phyloP scores from a whole-genome alignment of 2,329 filamentous ascomycete genomes.

The Epicoccum nigrum region DNA sequence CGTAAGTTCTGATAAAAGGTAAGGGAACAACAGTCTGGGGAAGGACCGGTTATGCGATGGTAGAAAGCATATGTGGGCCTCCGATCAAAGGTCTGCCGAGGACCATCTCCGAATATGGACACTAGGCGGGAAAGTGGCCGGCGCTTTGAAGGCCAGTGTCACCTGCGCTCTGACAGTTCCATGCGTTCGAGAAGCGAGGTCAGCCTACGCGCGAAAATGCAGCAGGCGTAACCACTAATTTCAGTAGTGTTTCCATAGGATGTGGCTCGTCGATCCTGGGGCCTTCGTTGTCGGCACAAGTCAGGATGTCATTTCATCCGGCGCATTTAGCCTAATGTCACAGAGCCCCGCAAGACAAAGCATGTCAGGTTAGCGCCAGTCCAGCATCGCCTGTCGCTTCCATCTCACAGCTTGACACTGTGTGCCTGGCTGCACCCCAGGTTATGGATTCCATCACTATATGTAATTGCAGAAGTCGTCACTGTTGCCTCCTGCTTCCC shows the following conservation, averaged over 20 bases:
- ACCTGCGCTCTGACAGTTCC: conserved; percentile 47
- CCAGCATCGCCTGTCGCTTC: conserved; percentile 8
- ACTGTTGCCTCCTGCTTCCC: conserved; percentile 17
- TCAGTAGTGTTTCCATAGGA: conserved; percentile 22
- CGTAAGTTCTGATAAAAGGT: conserved; percentile 10
- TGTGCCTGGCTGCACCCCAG: conserved; percentile 18
- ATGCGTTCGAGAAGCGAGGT: conserved; percentile 50
- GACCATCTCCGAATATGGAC: conserved; percentile 33
- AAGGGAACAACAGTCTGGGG: conserved; percentile 29
- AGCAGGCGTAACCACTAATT: conserved; percentile 42
- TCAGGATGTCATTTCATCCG: conserved; percentile 15
- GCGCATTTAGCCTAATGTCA: conserved; percentile 25
- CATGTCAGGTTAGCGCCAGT: conserved; percentile 12
- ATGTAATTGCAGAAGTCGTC: background rate
- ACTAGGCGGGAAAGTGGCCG: conserved; percentile 34
- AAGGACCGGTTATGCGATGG: conserved; percentile 45
- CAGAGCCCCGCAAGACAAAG: conserved; percentile 8
- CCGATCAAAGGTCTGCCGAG: conserved; percentile 40
- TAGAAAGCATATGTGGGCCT: conserved; percentile 46
- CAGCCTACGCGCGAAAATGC: conserved; percentile 39
- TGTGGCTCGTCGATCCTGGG: conserved; percentile 38
- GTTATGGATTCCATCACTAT: conserved; percentile 15
- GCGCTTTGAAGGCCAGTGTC: conserved; percentile 33
- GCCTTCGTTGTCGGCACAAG: conserved; percentile 15
- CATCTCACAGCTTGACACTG: conserved; percentile 7